These are phyloP conservation scores for Pulveroboletus sp. DNA, from an alignment of 768 basidiomycete species.

Conservation along the genomic window DNA sequence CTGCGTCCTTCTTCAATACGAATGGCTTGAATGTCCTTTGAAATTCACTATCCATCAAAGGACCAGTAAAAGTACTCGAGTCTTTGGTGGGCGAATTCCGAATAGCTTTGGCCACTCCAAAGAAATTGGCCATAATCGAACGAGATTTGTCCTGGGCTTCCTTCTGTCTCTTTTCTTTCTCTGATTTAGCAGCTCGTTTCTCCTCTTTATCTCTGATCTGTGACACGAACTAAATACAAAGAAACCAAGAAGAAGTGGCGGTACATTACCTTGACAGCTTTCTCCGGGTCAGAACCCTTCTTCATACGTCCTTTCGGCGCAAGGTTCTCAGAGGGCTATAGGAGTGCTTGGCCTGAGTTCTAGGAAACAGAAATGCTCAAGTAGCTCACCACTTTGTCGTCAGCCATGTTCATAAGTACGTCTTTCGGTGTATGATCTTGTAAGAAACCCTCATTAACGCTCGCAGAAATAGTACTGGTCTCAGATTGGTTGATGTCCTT, in stretches of 20 bases:
- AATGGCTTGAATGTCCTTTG: conserved; percentile 76
- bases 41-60: conserved; percentile 58
- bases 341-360: not conserved
- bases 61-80: conserved; percentile 21
- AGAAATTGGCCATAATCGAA: conserved; percentile 74
- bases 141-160: conserved; percentile 70
- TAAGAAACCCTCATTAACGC: not conserved
- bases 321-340: conserved; percentile 23
- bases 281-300: conserved; percentile 53
- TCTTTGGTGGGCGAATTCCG: conserved; percentile 22
- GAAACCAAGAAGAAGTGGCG: not conserved
- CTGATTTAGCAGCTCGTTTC: conserved; percentile 62
- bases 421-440: conserved; percentile 29
- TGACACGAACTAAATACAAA: conserved; percentile 1
- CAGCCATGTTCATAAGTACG: conserved; percentile 30
- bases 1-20: conserved; percentile 66
- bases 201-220: conserved; percentile 69
- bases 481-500: conserved; percentile 32
- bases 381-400: conserved; percentile 37
- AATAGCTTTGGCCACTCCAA: conserved; percentile 54
- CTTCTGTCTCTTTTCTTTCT: conserved; percentile 67
- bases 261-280: conserved; percentile 30
- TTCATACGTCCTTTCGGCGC: conserved; percentile 39
- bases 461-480: conserved; percentile 1
- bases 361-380: not conserved